phyloP scores from a whole-genome alignment of 2,329 filamentous ascomycete species.

The Aspergillus tubingensis region DNA sequence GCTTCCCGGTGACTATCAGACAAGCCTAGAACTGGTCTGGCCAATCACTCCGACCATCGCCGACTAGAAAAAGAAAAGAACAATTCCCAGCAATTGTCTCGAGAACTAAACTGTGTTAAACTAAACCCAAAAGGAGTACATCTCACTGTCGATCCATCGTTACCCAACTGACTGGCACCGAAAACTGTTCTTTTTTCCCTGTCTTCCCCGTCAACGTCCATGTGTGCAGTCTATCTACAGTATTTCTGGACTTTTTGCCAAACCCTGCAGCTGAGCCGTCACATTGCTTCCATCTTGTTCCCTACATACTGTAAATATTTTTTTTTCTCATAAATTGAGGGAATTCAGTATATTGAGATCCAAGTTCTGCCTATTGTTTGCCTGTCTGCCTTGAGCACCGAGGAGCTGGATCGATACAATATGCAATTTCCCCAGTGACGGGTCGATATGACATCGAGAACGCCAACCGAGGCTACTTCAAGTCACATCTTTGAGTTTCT shows the following conservation, averaged over 20 bases:
- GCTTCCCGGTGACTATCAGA: background rate
- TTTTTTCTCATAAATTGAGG: too few species aligned
- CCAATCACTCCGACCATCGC: background rate
- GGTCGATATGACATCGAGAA: constrained; percentile 7
- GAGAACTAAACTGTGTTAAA: too few species aligned
- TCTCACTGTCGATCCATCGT: background rate
- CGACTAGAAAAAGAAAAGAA: background rate
- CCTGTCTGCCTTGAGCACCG: background rate
- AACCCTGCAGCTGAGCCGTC: background rate
- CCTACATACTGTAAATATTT: too few species aligned
- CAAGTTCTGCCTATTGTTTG: background rate
- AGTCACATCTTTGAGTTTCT: background rate
- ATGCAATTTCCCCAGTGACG: background rate
- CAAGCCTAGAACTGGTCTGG: background rate
- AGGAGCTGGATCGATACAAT: too few species aligned
- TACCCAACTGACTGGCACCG: background rate
- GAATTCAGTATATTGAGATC: background rate
- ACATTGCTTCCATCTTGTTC: background rate
- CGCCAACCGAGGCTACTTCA: background rate
- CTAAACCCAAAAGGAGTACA: too few species aligned
- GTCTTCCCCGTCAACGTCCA: background rate
- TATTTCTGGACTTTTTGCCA: background rate
- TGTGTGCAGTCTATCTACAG: background rate
- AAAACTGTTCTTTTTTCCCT: background rate
- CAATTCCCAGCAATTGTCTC: background rate